Evolutionary conservation across 2,329 filamentous ascomycete genomes (phyloP), one percentile per base, ranked within the genome.

Genomic region (Purpureocillium lavendulum): DNA sequence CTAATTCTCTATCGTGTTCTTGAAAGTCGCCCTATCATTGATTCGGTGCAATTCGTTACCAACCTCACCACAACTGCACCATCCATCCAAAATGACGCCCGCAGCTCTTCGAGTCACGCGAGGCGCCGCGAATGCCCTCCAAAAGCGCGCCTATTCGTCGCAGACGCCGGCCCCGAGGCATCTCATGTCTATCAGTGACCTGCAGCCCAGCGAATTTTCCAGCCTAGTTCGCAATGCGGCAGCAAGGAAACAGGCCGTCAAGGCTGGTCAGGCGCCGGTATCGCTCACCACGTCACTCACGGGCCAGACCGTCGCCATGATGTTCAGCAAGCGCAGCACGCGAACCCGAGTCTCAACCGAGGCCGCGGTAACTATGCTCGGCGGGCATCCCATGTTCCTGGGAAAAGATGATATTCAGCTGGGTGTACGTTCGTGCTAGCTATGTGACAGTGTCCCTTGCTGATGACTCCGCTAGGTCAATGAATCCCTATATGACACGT

Each of bases 371-470:
- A 77, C 83, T n/a, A 70, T 86, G 43, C 75, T 98, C 70, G 88
- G 89, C 30, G 92, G 90, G 0, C 84, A 95, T 53, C 82, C 92
- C 16, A 96, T 98, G 89, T 98, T 98, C 59, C 65, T 98, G 42
- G 88, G 89, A 54, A 92, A 89, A 58, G 83, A 94, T 40, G 92
- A 98, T 58, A 98, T 98, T 46, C 92, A 98, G 62, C 73, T 98
- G 15, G 92, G 92, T 38, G 92, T 85, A 61, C 49, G 73, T 67
- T 24, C 18, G 16, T 10, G 9, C 8, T 30, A 14, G 24, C 48
- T 32, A 45, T 35, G 36, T 38, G 36, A 31, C 5, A 18, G 29
- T 33, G 11, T 16, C 8, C 28, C 21, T 32, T 31, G 16, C 29
- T 41, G 35, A 38, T 28, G 4, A 13, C 3, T 13, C 16, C 2